Evolutionary conservation across 2,329 filamentous ascomycete species (phyloP).

Genomic region (Aureobasidium mangrovei): DNA sequence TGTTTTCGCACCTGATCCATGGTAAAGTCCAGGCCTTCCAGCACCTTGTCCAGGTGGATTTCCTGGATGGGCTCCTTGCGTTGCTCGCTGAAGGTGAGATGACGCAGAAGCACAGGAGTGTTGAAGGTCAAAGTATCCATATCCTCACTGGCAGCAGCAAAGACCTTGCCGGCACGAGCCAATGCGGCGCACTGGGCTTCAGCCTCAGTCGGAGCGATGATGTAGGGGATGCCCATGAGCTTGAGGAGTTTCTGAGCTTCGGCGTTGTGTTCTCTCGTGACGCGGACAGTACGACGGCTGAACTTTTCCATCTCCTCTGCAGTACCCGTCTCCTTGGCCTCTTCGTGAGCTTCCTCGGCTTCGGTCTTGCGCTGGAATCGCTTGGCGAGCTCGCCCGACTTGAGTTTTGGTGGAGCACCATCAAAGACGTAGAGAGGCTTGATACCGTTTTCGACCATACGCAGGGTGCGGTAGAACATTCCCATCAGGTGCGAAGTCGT

Average conservation of each 20-base stretch:
- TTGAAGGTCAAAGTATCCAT: slow-evolving; percentile 99
- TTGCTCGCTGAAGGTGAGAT: slow-evolving; percentile 95
- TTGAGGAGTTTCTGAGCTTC: slow-evolving; percentile 87
- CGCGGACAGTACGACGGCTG: slow-evolving; percentile 80
- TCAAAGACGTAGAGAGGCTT: slow-evolving; percentile 98
- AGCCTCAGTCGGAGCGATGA: slow-evolving; percentile 91
- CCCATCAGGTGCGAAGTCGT: slow-evolving; percentile 98
- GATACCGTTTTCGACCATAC: slow-evolving; percentile 97
- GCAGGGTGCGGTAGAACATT: slow-evolving; percentile 97
- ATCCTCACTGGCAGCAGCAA: slow-evolving; percentile 91
- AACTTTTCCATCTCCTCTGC: slow-evolving; percentile 98
- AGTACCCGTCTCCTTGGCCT: slow-evolving; percentile 94
- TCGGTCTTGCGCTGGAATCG: slow-evolving; percentile 92
- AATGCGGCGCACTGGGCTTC: slow-evolving; percentile 93
- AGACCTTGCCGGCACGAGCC: slow-evolving; percentile 87
- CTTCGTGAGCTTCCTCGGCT: slow-evolving; percentile 80
- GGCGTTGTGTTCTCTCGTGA: slow-evolving; percentile 92
- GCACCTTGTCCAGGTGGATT: slow-evolving; percentile 76
- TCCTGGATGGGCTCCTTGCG: slow-evolving; percentile 96
- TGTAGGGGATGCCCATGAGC: slow-evolving; percentile 93
- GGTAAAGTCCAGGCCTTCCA: slow-evolving; percentile 84
- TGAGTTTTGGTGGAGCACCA: slow-evolving; percentile 91
- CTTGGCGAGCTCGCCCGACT: slow-evolving; percentile 93
- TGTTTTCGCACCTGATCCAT: slow-evolving; percentile 57
- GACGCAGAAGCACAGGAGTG: slow-evolving; percentile 77